A percentile compares a stretch with the other conserved stretches of the same genome.
phyloP scores from a whole-genome alignment of 495 filamentous ascomycete genomes.

The Daldinia vernicosa region DNA sequence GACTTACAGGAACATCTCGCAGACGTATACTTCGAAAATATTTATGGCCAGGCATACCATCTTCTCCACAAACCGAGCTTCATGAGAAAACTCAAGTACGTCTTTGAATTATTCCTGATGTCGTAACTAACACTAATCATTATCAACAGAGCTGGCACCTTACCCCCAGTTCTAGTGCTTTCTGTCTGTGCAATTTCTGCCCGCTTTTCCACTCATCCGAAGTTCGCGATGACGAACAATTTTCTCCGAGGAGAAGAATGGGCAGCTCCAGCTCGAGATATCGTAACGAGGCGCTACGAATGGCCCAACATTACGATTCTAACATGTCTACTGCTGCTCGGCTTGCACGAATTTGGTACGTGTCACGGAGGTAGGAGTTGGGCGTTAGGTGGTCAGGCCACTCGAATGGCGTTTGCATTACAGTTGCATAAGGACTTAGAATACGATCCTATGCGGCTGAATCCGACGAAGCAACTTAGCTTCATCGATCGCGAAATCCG shows the following conservation, averaged over 20 bases:
- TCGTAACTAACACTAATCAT: constrained; percentile 37
- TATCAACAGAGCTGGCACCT: constrained; percentile 56
- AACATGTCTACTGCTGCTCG: constrained; percentile 85
- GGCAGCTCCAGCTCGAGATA: constrained; percentile 84
- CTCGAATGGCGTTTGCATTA: constrained; percentile 95
- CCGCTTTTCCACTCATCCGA: constrained; percentile 94
- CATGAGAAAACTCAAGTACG: constrained; percentile 81
- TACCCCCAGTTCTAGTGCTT: constrained; percentile 87
- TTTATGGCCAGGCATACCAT: constrained; percentile 95
- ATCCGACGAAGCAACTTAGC: constrained; percentile 75
- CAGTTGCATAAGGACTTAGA: constrained; percentile 95
- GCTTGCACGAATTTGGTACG: constrained; percentile 94
- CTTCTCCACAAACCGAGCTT: constrained; percentile 97
- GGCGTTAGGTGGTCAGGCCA: constrained; percentile 93
- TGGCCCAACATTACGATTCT: constrained; percentile 96
- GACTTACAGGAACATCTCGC: constrained; percentile 94
- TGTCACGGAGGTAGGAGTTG: constrained; percentile 96
- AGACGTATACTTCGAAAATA: constrained; percentile 93
- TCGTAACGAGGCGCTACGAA: constrained; percentile 85
- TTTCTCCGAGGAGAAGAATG: constrained; percentile 93
- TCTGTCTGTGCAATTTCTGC: constrained; percentile 93
- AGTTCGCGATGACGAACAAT: constrained; percentile 79
- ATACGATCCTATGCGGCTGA: constrained; percentile 76
- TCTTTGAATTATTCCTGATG: constrained; percentile 26
- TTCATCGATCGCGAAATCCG: constrained; percentile 94